Evolutionary conservation across 306 rosid species (phyloP), one percentile per base, ranked within the genome.

Genomic region (Sicyos edulis): DNA sequence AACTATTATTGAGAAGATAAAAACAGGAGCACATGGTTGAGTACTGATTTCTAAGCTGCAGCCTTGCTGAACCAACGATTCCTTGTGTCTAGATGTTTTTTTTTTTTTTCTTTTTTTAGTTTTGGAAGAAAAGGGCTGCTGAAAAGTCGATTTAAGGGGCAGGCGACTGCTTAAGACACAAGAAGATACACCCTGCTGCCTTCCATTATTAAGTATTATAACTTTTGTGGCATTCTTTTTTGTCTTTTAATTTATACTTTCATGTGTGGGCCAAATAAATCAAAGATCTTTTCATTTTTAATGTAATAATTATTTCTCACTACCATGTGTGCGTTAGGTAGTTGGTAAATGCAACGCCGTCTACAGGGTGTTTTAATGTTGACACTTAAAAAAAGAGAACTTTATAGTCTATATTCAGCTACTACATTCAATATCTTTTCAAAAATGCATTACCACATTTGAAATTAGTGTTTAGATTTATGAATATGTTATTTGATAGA

Each of bases 21-120:
- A 62, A 34, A 67, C 56, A 66, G 55, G 7, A 6, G 56, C 72
- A 67, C 72, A 67, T 67, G 72, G 40, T 47, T 17, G 19, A 20
- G 37, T 44, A 10, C 53, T 64, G 70, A 10, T 42, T 2, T 62
- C 16, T 0, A 16, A 15, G 32, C 54, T 65, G 52, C 71, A 44
- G 32, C 54, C 29, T 65, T 65, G 44, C 71, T 45, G 54, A 40
- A 5, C 16, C 70, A 19, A 65, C 34, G 71, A 44, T 65, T 65
- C 71, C 71, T 65, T 65, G 20, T 65, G 71, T 65, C 29, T 20
- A 24, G 32, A 22, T 26, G n/a, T n/a, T n/a, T n/a, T 26, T 26
- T 26, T 26, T 26, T 26, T 26, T 3, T 60, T 26, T 24, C 14
- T 54, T 8, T 17, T 17, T 54, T 17, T 40, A 64, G 32, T 19